Evolutionary conservation across 225 moss, liverwort and hornwort species (phyloP).

Genomic region (Physcomitrellopsis africana): DNA sequence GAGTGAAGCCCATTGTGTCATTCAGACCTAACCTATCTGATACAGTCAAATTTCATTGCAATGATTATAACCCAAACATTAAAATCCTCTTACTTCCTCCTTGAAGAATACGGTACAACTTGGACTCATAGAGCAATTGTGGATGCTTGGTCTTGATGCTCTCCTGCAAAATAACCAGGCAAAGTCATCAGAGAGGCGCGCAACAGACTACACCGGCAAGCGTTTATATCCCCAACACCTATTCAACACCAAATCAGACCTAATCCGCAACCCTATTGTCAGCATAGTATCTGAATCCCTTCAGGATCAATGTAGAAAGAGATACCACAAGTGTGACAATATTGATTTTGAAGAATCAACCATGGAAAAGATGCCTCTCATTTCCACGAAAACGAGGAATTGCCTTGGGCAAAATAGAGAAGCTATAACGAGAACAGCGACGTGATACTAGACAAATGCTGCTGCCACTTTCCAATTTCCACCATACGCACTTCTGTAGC

Average conservation of each 20-base stretch:
- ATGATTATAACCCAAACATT: neutral
- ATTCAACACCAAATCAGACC: slow-evolving; percentile 1
- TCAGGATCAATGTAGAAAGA: neutral
- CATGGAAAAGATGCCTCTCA: neutral
- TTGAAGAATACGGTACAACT: slow-evolving; percentile 94
- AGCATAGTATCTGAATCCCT: neutral
- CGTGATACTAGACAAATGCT: slow-evolving; percentile 5
- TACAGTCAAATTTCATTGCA: neutral
- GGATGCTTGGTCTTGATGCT: slow-evolving; percentile 85
- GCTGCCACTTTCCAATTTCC: slow-evolving; percentile 8
- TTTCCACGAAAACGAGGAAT: neutral
- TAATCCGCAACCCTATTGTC: neutral
- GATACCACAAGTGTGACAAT: neutral
- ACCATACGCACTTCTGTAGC: neutral
- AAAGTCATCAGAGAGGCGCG: slow-evolving; percentile 8
- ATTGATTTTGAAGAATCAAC: neutral
- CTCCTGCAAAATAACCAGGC: slow-evolving; percentile 57
- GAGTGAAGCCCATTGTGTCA: neutral
- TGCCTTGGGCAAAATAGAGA: neutral
- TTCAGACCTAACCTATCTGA: neutral
- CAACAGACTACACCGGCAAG: neutral
- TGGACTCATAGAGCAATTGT: slow-evolving; percentile 93
- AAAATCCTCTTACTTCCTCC: slow-evolving; percentile 83
- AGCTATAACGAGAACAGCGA: slow-evolving; percentile 4
- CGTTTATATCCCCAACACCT: slow-evolving; percentile 14